Evolutionary conservation across 345 rosid species (phyloP).

Genomic region (Euphorbia lathyris): DNA sequence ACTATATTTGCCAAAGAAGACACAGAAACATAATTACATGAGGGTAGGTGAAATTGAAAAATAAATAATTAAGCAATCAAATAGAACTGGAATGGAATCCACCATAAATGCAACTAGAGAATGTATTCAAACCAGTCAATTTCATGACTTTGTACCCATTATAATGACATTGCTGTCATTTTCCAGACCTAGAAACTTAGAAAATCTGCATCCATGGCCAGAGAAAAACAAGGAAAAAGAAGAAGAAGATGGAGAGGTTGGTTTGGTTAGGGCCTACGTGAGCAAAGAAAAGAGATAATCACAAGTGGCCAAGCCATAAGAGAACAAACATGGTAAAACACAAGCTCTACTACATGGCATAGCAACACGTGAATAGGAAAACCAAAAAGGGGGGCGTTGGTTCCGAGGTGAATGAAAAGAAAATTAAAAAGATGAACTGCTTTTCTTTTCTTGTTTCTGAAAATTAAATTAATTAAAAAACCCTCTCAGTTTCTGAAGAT

Average conservation of each 20-base stretch:
- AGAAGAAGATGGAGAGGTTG: too few relatives aligned
- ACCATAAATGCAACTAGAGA: conserved; percentile 58
- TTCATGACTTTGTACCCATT: conserved; percentile 7
- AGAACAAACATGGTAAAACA: conserved; percentile 55
- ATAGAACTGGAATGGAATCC: conserved; percentile 34
- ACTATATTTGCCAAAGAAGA: conserved; percentile 12
- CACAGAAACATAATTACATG: conserved; percentile 12
- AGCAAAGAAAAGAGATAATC: conserved; percentile 30
- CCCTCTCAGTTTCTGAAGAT: conserved; percentile 35
- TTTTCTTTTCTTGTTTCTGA: neutral
- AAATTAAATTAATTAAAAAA: neutral
- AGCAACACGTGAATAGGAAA: conserved; percentile 66
- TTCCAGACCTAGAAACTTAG: conserved; percentile 8
- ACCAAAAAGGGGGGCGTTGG: conserved; percentile 44
- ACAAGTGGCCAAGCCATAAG: conserved; percentile 39
- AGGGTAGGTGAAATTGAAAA: conserved; percentile 28
- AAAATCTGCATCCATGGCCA: neutral
- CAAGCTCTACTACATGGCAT: conserved; percentile 31
- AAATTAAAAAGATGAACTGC: conserved; percentile 8
- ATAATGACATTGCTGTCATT: neutral
- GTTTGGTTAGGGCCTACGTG: conserved; percentile 18
- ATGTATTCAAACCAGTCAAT: conserved; percentile 33
- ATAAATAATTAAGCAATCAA: conserved; percentile 35
- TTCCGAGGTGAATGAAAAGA: conserved; percentile 36
- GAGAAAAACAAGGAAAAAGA: conserved; percentile 4